Base-by-base conservation (phyloP, 2,329 filamentous ascomycete species). In the Claviceps purpurea region DNA sequence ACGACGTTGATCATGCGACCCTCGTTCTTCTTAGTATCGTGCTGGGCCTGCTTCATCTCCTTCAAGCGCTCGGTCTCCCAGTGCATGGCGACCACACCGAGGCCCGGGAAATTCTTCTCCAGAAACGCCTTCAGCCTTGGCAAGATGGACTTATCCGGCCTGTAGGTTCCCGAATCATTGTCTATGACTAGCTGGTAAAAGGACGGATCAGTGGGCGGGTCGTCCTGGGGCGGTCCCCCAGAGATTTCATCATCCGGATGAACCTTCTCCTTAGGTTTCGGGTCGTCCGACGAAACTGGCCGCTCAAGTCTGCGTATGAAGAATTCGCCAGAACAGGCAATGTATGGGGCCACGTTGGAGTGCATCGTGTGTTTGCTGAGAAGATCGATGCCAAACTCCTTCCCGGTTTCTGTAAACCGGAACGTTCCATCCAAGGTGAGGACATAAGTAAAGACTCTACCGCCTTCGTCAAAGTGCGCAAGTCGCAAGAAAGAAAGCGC, bases 341-440 rank as follows among this genome's bases (percentile, higher is more conserved):
- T 88, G 65, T 95, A 95, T 2, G 87, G 85, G 39, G 83, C 86
- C 1, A 95, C 90, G 65, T 96, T 84, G 57, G 87, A 91, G 70
- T 97, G 91, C 89, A 97, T 95, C 42, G 89, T 95, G 67, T 97
- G 91, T 66, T 97, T 97, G 66, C 84, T 89, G 61, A 97, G 70
- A 66, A 96, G 74, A 68, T 96, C 91, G 61, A 97, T 89, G 50
- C 90, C 89, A 54, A 96, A 96, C 61, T 96, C 90, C 60, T 93
- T 93, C 34, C 91, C 91, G 0, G 91, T 97, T 67, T 96, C 91
- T 1, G 91, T 96, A 68, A 96, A 96, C 46, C 89, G 84, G 63
- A 94, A 79, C 50, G 91, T 75, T 5, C 85, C 86, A 62, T 97
- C 91, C 6, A 96, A 76, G 0, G 89, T 95, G 22, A 97, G 73